Base-by-base conservation (phyloP, 768 basidiomycete genomes). In the Boletus subcaerulescens region DNA sequence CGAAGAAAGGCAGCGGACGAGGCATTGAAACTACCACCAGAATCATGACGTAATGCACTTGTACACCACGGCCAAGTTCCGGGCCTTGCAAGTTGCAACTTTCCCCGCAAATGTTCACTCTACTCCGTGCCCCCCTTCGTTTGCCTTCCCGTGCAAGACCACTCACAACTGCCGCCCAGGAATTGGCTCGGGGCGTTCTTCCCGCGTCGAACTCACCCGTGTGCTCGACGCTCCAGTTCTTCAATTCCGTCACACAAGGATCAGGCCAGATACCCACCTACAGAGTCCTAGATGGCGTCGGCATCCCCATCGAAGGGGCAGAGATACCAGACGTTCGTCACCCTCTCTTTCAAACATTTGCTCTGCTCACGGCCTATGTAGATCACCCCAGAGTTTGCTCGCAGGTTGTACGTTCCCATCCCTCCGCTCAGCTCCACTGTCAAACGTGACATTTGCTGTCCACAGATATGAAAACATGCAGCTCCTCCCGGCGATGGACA, bases 401-500 rank as follows among this genome's bases (percentile, higher is more conserved):
- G 77, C 49, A 85, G 74, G 63, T 71, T 93, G 77, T 86, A 48
- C 58, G 78, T 72, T 18, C 20, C 18, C 7, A 20, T 42, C 22
- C 5, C 38, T 17, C 39, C 35, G 31, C 24, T 33, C 41, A 36
- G 22, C 26, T 11, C 14, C n/a, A 6, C 26, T 5, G 2, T 39
- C 31, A 14, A 36, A 39, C 53, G 0, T 45, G 54, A 46, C 50
- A 41, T 24, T 20, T 20, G 6, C 35, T 44, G 26, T 35, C 36
- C 50, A 14, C 46, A 85, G 86, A 57, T 94, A 91, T 63, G 85
- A 88, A 69, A 74, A 86, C 53, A 93, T 92, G 88, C 80, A 82
- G 52, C 76, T 91, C 31, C 73, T 92, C 51, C 94, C 94, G 0
- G 83, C 85, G 39, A 74, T 95, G 67, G 94, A 97, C 73, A 93